These are phyloP conservation scores for Nemania sp. DNA, from an alignment of 2,329 filamentous ascomycete genomes.

Conservation along the genomic window DNA sequence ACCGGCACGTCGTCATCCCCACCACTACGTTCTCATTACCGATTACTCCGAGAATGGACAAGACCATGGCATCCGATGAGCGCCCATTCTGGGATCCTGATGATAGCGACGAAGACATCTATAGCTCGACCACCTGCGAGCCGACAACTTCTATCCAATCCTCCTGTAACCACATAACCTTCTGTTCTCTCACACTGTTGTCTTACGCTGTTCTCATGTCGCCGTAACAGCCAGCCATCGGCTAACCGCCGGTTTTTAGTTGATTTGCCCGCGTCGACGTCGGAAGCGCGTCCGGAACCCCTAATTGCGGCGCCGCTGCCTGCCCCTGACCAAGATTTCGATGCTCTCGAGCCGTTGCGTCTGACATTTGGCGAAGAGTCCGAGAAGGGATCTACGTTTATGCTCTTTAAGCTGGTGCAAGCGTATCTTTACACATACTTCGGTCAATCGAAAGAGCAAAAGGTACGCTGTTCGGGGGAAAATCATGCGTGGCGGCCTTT, in stretches of 20 bases:
- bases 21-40: background rate
- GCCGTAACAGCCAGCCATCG: too few relatives aligned
- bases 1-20: too few relatives aligned
- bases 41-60: background rate
- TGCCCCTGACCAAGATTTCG: background rate
- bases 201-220: too few relatives aligned
- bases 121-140: conserved; percentile 10
- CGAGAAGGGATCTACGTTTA: conserved; percentile 43
- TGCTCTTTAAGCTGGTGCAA: conserved; percentile 57
- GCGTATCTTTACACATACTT: conserved; percentile 66
- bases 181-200: too few relatives aligned
- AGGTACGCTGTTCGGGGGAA: conserved; percentile 32
- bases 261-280: background rate
- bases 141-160: background rate
- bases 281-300: background rate
- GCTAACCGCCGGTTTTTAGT: background rate
- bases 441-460: conserved; percentile 55
- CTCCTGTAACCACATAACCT: background rate
- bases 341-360: conserved; percentile 13
- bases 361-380: conserved; percentile 38
- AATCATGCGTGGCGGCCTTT: background rate
- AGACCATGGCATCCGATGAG: conserved; percentile 6
- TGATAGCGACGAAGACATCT: conserved; percentile 16
- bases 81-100: conserved; percentile 5
- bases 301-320: background rate